phyloP scores from a whole-genome alignment of 1,139 yeast genomes.

The Pichia sp. region DNA sequence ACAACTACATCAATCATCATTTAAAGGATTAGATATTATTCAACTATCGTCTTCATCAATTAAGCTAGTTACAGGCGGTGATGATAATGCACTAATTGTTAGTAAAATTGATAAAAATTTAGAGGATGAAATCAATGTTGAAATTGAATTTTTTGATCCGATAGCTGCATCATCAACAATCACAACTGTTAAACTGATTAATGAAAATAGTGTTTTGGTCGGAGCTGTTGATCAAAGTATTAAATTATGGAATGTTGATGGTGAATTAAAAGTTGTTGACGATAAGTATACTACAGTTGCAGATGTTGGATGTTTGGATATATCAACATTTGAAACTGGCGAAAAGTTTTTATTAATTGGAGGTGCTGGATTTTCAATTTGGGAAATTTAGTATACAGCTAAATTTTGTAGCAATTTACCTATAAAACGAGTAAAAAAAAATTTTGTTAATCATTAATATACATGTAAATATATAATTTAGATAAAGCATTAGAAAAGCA shows the following conservation, averaged over 20 bases:
- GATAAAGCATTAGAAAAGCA: neutral
- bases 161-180: conserved; percentile 84
- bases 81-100: conserved; percentile 69
- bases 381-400: conserved; percentile 29
- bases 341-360: conserved; percentile 43
- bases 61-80: conserved; percentile 70
- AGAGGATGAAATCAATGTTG: conserved; percentile 18
- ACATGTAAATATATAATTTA: neutral
- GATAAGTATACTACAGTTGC: conserved; percentile 73
- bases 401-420: neutral
- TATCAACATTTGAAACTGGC: conserved; percentile 28
- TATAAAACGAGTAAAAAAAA: neutral
- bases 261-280: conserved; percentile 34
- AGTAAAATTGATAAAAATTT: conserved; percentile 24
- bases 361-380: conserved; percentile 65
- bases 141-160: conserved; percentile 31
- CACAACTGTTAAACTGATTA: conserved; percentile 48
- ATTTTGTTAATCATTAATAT: neutral
- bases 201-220: conserved; percentile 34
- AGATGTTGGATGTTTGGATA: conserved; percentile 73
- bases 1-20: conserved; percentile 76
- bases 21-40: conserved; percentile 47
- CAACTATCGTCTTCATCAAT: conserved; percentile 6
- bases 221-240: conserved; percentile 77
- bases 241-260: conserved; percentile 50